Conservation (phyloP, 805 yeast genomes). For the Candida odintsovae region DNA sequence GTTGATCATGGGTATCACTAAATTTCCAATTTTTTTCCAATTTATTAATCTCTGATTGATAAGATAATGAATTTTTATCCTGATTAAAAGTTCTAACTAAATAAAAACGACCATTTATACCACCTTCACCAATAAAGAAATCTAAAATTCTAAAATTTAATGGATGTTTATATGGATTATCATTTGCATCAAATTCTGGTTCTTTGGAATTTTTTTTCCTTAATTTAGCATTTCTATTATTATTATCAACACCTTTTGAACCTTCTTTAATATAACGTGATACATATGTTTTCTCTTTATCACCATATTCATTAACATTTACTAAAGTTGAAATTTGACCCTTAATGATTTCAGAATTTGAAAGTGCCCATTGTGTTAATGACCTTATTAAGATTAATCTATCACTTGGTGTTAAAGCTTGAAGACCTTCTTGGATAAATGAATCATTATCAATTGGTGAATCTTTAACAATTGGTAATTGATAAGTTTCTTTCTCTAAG, state of each 20-base stretch:
- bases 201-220: conserved; percentile 4
- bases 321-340: conserved; percentile 7
- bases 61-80: conserved; percentile 12
- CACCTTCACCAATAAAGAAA: conserved; percentile 24
- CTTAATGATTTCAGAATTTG: conserved; percentile 15
- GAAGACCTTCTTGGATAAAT: conserved; percentile 15
- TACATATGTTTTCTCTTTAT: conserved; percentile 22
- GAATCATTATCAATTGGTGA: conserved; percentile 18
- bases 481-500: conserved; percentile 7
- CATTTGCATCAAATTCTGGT: conserved; percentile 13
- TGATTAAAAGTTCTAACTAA: conserved; percentile 18
- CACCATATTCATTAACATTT: conserved; percentile 16
- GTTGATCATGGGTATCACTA: conserved; percentile 16
- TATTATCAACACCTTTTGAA: conserved; percentile 12
- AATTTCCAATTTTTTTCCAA: conserved; percentile 5
- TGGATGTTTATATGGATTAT: conserved; percentile 16
- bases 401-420: conserved; percentile 17
- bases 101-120: conserved; percentile 20
- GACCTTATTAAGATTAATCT: conserved; percentile 19
- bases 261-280: conserved; percentile 22
- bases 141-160: conserved; percentile 20
- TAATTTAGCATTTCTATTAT: conserved; percentile 6
- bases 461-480: conserved; percentile 9
- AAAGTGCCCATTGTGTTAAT: conserved; percentile 18
- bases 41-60: conserved; percentile 8